These are phyloP conservation scores for Phytopythium cucurbitacearum DNA, from an alignment of 352 stramenopile genomes.

Conservation along the genomic window DNA sequence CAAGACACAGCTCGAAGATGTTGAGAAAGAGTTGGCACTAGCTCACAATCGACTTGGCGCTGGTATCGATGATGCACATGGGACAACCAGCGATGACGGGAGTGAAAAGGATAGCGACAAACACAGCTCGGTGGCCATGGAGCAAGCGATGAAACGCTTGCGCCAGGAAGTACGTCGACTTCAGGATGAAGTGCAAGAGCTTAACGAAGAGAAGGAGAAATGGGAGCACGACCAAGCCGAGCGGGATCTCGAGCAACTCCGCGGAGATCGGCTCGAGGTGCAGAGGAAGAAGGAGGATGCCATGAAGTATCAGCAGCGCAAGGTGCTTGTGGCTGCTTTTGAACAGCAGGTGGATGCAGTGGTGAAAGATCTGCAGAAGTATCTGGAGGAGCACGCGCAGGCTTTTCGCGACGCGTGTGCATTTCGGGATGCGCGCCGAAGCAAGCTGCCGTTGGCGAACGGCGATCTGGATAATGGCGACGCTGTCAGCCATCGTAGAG, in stretches of 20 bases:
- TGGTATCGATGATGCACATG: too few species aligned
- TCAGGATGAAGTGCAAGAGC: slow-evolving; percentile 14
- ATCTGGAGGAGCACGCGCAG: slow-evolving; percentile 50
- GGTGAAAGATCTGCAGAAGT: slow-evolving; percentile 42
- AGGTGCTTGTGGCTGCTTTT: slow-evolving; percentile 36
- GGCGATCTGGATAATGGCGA: slow-evolving; percentile 1
- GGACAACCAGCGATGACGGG: not conserved
- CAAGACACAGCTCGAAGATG: not conserved
- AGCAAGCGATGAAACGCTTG: slow-evolving; percentile 4
- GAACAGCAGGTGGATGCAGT: slow-evolving; percentile 28
- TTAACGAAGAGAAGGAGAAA: slow-evolving; percentile 26
- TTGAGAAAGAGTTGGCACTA: too few species aligned
- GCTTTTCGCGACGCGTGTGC: slow-evolving; percentile 61
- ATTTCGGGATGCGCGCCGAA: slow-evolving; percentile 34
- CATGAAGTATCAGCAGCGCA: slow-evolving; percentile 31
- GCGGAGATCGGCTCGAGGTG: slow-evolving; percentile 20
- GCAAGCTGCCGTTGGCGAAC: not conserved
- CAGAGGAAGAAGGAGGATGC: slow-evolving; percentile 34
- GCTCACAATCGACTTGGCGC: too few species aligned
- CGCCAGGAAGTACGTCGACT: slow-evolving; percentile 7
- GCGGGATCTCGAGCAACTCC: slow-evolving; percentile 28
- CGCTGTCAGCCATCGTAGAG: too few species aligned
- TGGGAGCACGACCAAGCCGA: slow-evolving; percentile 22
- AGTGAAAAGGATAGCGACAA: slow-evolving; percentile 3
- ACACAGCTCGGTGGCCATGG: slow-evolving; percentile 1